Evolutionary conservation across 306 rosid genomes (phyloP).

Genomic region (Trifolium subterraneum): DNA sequence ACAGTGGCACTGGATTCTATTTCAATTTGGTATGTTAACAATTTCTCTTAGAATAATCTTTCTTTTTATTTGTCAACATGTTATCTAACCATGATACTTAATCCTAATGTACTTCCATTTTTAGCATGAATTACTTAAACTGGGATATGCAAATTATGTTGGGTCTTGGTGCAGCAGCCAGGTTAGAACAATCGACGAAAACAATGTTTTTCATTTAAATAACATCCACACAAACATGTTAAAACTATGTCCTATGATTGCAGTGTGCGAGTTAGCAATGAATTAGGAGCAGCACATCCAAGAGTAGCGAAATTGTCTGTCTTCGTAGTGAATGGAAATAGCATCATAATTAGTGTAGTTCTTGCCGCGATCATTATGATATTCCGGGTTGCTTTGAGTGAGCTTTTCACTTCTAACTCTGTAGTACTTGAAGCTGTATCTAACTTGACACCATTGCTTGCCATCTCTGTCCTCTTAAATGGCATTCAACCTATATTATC

Average conservation of each 20-base stretch:
- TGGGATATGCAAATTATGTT: constrained; percentile 74
- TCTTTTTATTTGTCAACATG: constrained; percentile 13
- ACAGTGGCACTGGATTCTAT: constrained; percentile 66
- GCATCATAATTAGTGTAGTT: constrained; percentile 59
- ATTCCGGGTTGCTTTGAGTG: constrained; percentile 57
- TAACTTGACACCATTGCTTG: constrained; percentile 65
- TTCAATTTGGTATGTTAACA: constrained; percentile 50
- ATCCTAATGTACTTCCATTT: constrained; percentile 22
- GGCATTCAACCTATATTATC: constrained; percentile 58
- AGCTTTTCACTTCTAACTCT: constrained; percentile 62
- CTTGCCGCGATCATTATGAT: constrained; percentile 54
- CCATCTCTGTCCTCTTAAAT: constrained; percentile 72
- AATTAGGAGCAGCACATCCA: constrained; percentile 74
- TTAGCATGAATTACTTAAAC: constrained; percentile 72
- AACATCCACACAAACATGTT: neutral
- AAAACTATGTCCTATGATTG: neutral
- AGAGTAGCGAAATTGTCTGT: constrained; percentile 70
- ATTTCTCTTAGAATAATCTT: constrained; percentile 36
- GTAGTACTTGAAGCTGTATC: constrained; percentile 64
- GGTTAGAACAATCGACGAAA: constrained; percentile 46
- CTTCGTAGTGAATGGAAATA: constrained; percentile 66
- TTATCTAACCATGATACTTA: constrained; percentile 15
- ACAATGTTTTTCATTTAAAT: neutral
- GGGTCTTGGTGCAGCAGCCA: constrained; percentile 75
- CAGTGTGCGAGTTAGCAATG: constrained; percentile 78